Conservation (phyloP, 805 yeast species). For the Metahyphopichia silvanorum region DNA sequence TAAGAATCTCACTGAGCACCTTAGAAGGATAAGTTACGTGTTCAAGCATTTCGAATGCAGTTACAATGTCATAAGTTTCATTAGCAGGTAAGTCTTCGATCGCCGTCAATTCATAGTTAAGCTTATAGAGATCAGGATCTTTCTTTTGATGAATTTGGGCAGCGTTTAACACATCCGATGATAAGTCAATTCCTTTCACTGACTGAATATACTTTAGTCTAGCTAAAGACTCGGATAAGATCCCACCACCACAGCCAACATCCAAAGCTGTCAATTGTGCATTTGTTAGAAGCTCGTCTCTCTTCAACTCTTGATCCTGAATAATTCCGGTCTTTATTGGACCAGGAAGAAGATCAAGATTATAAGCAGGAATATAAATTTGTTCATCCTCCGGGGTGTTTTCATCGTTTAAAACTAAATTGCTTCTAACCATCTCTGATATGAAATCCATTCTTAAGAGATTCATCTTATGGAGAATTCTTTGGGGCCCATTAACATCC, state of each 20-base stretch:
- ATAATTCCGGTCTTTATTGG: constrained; percentile 47
- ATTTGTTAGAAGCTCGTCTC: constrained; percentile 31
- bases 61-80: constrained; percentile 67
- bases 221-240: constrained; percentile 82
- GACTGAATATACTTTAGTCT: constrained; percentile 58
- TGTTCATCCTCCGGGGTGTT: constrained; percentile 34
- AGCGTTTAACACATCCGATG: constrained; percentile 75
- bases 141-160: constrained; percentile 64
- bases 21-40: constrained; percentile 86
- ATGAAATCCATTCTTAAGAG: constrained; percentile 85
- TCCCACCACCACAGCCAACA: constrained; percentile 99
- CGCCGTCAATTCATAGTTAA: constrained; percentile 58
- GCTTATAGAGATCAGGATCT: constrained; percentile 64
- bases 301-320: constrained; percentile 46
- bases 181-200: constrained; percentile 83
- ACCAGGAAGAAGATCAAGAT: constrained; percentile 60
- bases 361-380: constrained; percentile 77
- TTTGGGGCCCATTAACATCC: constrained; percentile 91
- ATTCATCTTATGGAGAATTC: constrained; percentile 94
- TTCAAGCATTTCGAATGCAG: constrained; percentile 92
- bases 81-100: constrained; percentile 53
- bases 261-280: constrained; percentile 62
- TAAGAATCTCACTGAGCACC: constrained; percentile 65
- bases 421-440: constrained; percentile 50
- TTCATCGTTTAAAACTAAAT: constrained; percentile 38